Evolutionary conservation across 768 basidiomycete species (phyloP).

Genomic region (Tremella mesenterica): DNA sequence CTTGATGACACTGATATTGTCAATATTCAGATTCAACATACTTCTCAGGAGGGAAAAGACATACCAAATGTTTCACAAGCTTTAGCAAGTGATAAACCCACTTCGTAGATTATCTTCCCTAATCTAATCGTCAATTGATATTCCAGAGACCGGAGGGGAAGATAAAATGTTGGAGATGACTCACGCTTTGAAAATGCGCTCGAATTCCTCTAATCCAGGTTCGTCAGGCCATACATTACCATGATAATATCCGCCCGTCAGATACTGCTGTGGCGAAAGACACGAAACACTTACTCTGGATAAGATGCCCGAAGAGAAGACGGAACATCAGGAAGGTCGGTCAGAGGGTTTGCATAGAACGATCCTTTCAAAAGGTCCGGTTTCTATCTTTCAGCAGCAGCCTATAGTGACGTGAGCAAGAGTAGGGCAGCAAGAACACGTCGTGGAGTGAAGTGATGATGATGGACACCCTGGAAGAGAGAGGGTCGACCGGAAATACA

Average conservation of each 20-base stretch:
- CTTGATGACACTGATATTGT: background rate
- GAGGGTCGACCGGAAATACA: too few relatives aligned
- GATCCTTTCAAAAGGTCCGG: constrained; percentile 81
- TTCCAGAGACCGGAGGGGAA: background rate
- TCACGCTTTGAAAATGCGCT: constrained; percentile 66
- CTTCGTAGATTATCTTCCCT: constrained; percentile 55
- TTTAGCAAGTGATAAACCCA: constrained; percentile 68
- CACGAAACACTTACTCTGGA: constrained; percentile 50
- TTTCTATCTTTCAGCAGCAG: constrained; percentile 10
- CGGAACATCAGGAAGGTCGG: constrained; percentile 60
- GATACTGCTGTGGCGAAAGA: background rate
- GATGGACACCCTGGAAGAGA: too few relatives aligned
- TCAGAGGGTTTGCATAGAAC: constrained; percentile 77
- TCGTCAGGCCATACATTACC: constrained; percentile 67
- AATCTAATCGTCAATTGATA: constrained; percentile 20
- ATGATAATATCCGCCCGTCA: constrained; percentile 56
- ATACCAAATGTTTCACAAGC: constrained; percentile 89
- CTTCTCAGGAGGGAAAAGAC: background rate
- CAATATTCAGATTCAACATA: constrained; percentile 9
- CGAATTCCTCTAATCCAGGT: constrained; percentile 58
- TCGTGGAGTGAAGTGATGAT: too few relatives aligned
- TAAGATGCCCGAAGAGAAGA: constrained; percentile 53
- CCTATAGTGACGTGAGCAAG: background rate
- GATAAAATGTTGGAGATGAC: constrained; percentile 7
- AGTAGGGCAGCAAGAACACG: too few relatives aligned